Evolutionary conservation across 1,139 yeast species (phyloP).

Genomic region (Geotrichum klebahnii): DNA sequence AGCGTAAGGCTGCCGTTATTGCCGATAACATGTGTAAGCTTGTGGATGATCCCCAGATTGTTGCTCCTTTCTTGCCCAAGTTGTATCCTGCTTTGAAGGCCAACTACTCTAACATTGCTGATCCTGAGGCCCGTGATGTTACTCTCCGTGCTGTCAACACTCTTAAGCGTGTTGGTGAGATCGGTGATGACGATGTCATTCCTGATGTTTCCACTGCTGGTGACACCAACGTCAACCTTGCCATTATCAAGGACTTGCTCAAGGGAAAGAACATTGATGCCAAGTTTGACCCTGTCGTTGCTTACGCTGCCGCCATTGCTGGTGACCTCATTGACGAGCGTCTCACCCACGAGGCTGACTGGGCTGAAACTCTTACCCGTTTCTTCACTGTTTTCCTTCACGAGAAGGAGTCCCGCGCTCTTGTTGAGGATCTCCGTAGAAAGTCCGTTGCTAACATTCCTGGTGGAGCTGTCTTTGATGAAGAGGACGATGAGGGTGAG

Average conservation of each 20-base stretch:
- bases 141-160: constrained; percentile 96
- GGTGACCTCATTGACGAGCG: constrained; percentile 99
- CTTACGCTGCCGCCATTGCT: constrained; percentile 90
- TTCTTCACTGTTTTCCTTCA: constrained; percentile 94
- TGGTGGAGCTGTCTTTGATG: constrained; percentile 90
- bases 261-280: constrained; percentile 63
- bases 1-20: constrained; percentile 99
- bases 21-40: constrained; percentile 99
- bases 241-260: constrained; percentile 70
- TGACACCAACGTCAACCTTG: constrained; percentile 83
- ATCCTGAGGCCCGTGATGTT: constrained; percentile 99
- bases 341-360: constrained; percentile 84
- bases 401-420: constrained; percentile 84
- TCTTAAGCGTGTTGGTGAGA: constrained; percentile 97
- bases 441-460: constrained; percentile 97
- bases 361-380: constrained; percentile 85
- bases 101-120: constrained; percentile 95
- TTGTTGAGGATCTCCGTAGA: constrained; percentile 93
- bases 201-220: constrained; percentile 99
- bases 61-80: constrained; percentile 96
- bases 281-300: constrained; percentile 65
- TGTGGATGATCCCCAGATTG: constrained; percentile 99
- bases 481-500: constrained; percentile 99
- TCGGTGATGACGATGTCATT: constrained; percentile 78
- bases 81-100: constrained; percentile 93